These are phyloP conservation scores for Fusarium coicis DNA, from an alignment of 2,329 filamentous ascomycete genomes.

Conservation along the genomic window DNA sequence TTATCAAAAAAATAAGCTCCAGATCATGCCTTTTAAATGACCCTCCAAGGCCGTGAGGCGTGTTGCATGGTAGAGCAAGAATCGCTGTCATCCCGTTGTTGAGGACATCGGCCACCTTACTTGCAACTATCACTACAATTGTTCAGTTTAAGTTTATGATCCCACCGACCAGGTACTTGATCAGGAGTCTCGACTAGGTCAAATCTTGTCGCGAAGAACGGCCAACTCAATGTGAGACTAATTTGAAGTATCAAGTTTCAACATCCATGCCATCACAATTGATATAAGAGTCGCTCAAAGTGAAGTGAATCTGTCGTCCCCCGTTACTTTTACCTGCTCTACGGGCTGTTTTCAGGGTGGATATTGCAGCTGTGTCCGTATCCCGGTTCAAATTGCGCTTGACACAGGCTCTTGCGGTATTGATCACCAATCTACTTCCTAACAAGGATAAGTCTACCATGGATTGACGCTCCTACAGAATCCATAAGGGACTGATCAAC, in stretches of 20 bases:
- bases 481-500: constrained; percentile 25
- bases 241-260: background rate
- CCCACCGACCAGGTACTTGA: background rate
- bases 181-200: constrained; percentile 4
- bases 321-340: background rate
- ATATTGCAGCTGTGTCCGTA: background rate
- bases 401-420: background rate
- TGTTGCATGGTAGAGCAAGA: background rate
- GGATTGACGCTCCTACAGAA: background rate
- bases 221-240: background rate
- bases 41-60: background rate
- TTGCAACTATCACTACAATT: background rate
- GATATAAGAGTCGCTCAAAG: background rate
- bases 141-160: constrained; percentile 1
- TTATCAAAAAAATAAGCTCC: background rate
- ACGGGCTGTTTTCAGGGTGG: background rate
- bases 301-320: background rate
- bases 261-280: background rate
- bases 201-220: constrained; percentile 1
- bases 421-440: constrained; percentile 3
- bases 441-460: background rate
- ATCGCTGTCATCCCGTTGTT: background rate
- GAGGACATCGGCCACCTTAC: background rate
- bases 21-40: background rate
- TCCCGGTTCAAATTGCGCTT: constrained; percentile 18